Evolutionary conservation across 2,329 filamentous ascomycete genomes (phyloP), one percentile per base, ranked within the genome.

Genomic region (Colletotrichum brevisporum): DNA sequence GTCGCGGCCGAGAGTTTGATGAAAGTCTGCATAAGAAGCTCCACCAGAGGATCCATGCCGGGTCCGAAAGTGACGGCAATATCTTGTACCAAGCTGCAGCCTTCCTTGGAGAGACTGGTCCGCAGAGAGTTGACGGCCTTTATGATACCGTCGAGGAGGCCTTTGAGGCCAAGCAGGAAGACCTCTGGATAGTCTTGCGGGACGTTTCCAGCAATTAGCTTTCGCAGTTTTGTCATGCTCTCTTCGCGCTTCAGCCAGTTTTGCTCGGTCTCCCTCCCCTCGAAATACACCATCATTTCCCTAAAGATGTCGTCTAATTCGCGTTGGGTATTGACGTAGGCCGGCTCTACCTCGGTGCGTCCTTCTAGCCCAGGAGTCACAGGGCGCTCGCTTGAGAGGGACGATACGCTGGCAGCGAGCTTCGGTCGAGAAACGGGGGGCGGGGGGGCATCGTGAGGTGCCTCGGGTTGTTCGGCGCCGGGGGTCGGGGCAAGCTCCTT

Each of bases 161-260:
- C 84, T 74, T 94, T 94, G 69, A 97, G 87, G 21, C 90, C 89
- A 3, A 84, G 80, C 48, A 97, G 77, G 75, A 94, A 97, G 3
- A 87, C 84, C 36, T 90, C 89, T 48, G 89, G 86, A 75, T 92
- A 97, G 71, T 97, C 94, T 27, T 88, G 86, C 0, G 92, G 89
- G 5, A 91, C 92, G 78, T 98, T 98, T 64, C 95, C 95, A 70
- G 92, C 93, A 58, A 94, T 89, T 27, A 98, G 86, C 71, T 90
- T 89, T 60, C 95, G 90, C 56, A 98, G 81, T 73, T 92, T 95
- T 8, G 87, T 87, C 45, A 94, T 87, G 76, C 89, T 91, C 82
- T 95, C 92, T 79, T 98, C 95, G 78, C 95, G 88, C 73, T 92
- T 91, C 74, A 93, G 79, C 95, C 95, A 98, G 76, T 98, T 98